Conservation (phyloP, 805 yeast genomes). For the Wickerhamiella sergipiensis region DNA sequence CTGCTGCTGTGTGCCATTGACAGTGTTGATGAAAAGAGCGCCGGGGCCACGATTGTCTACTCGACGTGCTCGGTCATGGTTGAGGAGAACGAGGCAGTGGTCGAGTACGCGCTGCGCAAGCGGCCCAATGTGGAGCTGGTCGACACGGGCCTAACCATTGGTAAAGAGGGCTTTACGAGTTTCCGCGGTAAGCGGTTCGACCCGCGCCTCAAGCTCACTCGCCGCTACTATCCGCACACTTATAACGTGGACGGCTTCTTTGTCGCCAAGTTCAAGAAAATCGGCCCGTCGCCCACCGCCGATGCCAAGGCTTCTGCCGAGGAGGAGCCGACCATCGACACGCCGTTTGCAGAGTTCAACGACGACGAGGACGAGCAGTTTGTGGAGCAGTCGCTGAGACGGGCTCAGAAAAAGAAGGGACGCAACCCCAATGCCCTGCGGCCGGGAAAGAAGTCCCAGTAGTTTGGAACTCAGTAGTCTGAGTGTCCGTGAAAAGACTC, state of each 20-base stretch:
- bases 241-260: conserved; percentile 97
- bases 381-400: conserved; percentile 41
- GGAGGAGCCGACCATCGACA: conserved; percentile 63
- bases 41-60: conserved; percentile 76
- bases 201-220: conserved; percentile 60
- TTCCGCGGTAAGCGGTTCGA: conserved; percentile 88
- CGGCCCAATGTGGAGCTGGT: conserved; percentile 93
- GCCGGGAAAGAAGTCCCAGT: conserved; percentile 10
- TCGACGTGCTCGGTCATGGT: conserved; percentile 98
- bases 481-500: too few species aligned
- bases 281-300: conserved; percentile 72
- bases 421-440: conserved; percentile 18
- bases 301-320: conserved; percentile 88
- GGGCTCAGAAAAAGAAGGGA: conserved; percentile 24
- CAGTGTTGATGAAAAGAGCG: conserved; percentile 83
- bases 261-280: conserved; percentile 92
- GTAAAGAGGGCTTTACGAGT: conserved; percentile 89
- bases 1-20: conserved; percentile 88
- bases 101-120: conserved; percentile 91
- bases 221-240: conserved; percentile 96
- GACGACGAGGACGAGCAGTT: conserved; percentile 60
- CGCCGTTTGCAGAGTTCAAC: conserved; percentile 74
- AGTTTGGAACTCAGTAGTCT: too few species aligned
- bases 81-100: conserved; percentile 96
- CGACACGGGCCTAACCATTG: conserved; percentile 82